Base-by-base conservation (phyloP, 768 basidiomycete genomes). In the Cystobasidium onofrii region DNA sequence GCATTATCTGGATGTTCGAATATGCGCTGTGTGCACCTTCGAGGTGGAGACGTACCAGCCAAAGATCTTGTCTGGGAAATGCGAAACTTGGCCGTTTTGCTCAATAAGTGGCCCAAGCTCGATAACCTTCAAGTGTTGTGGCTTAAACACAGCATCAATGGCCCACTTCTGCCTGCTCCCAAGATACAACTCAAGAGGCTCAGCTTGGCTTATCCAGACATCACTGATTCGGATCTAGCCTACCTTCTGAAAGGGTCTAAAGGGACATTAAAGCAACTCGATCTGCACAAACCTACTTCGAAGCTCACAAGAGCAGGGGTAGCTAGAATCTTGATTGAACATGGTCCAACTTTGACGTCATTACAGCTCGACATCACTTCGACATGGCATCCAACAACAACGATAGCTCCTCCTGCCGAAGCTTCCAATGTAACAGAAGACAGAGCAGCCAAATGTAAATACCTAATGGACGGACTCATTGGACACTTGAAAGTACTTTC, bases 171-270 rank as follows among this genome's bases (percentile, higher is more conserved):
- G 1, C 78, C 77, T 25, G 69, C 75, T 6, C 44, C 77, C 13
- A 66, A 74, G 23, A 77, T 77, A 1, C 75, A 77, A 34, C 74
- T 79, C 41, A 77, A 77, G 74, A 78, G 78, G 72, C 76, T 79
- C 17, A 77, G 76, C 4, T 12, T 76, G 1, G 29, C 67, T 57
- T 76, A 79, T 70, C 64, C 76, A 17, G 74, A 39, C 34, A 71
- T 66, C 10, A 54, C 23, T 7, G 69, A 60, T 34, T 9, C 29
- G 13, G 69, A 71, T 39, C 69, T 71, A n/a, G 1, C 29, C 3
- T 75, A 41, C 25, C 55, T 50, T 1, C 36, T 63, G 27, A 72
- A 46, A 63, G n/a, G n/a, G 10, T 71, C 31, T 9, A 39, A 33
- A 10, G 29, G 17, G 15, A 17, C 41, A 20, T 44, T 72, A n/a